Conservation (phyloP, 495 filamentous ascomycete genomes). For the Podospora anserina region DNA sequence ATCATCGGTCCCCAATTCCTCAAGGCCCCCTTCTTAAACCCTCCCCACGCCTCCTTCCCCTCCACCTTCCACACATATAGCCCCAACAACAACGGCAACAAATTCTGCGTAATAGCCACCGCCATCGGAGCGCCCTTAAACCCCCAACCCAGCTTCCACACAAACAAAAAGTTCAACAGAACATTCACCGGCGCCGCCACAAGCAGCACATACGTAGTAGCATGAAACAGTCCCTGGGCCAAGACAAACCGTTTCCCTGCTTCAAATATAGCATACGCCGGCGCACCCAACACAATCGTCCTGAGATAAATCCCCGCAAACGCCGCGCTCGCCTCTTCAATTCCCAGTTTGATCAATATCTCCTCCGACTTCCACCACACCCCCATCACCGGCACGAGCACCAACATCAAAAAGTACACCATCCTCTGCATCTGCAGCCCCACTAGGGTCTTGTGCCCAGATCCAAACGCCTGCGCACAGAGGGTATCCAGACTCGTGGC, state of each 20-base stretch:
- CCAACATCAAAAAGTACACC: constrained; percentile 59
- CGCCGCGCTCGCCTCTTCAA: constrained; percentile 58
- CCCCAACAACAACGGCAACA: constrained; percentile 71
- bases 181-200: constrained; percentile 65
- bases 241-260: constrained; percentile 69
- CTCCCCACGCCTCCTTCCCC: constrained; percentile 84
- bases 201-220: constrained; percentile 64
- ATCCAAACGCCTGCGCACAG: constrained; percentile 73
- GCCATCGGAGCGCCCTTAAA: constrained; percentile 84
- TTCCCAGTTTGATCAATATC: constrained; percentile 53
- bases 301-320: constrained; percentile 67
- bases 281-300: constrained; percentile 60
- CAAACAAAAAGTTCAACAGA: constrained; percentile 66
- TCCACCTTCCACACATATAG: constrained; percentile 72
- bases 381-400: constrained; percentile 59
- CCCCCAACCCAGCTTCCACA: constrained; percentile 74
- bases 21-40: constrained; percentile 68
- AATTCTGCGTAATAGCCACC: constrained; percentile 76
- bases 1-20: constrained; percentile 86
- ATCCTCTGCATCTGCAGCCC: constrained; percentile 71
- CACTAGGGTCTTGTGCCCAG: constrained; percentile 64
- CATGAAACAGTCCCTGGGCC: constrained; percentile 68
- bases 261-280: constrained; percentile 68
- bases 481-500: constrained; percentile 70
- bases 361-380: constrained; percentile 58